These are phyloP conservation scores for Pestalotiopsis sp. DNA, from an alignment of 2,329 filamentous ascomycete species.

Conservation along the genomic window DNA sequence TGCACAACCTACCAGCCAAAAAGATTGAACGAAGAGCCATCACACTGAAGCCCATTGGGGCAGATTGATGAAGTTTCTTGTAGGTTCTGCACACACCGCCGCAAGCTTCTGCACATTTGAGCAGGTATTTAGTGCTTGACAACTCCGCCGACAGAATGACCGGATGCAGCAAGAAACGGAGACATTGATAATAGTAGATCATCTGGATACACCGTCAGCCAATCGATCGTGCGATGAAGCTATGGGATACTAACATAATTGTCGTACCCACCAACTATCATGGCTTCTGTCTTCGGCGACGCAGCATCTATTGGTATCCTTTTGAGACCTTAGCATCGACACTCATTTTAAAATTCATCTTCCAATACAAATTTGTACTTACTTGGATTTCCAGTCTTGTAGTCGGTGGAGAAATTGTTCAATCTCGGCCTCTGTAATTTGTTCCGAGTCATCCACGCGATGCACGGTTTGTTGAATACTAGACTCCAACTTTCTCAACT, in stretches of 20 bases:
- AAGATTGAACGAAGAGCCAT: conserved; percentile 30
- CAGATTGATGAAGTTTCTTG: conserved; percentile 29
- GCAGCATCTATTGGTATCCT: conserved; percentile 17
- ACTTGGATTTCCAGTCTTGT: conserved; percentile 17
- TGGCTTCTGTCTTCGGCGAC: conserved; percentile 8
- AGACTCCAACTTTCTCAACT: conserved; percentile 21
- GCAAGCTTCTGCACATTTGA: conserved; percentile 26
- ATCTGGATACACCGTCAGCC: conserved; percentile 16
- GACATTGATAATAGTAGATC: conserved; percentile 26
- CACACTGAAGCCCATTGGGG: conserved; percentile 26
- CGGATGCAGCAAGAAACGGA: conserved; percentile 23
- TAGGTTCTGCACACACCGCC: conserved; percentile 28
- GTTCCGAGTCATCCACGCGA: conserved; percentile 16
- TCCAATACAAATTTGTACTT: background rate
- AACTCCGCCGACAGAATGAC: conserved; percentile 16
- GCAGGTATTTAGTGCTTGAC: conserved; percentile 16
- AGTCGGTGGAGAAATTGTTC: conserved; percentile 18
- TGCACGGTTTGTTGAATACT: conserved; percentile 22
- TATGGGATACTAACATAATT: conserved; percentile 19
- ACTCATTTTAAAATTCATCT: background rate
- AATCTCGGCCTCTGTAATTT: conserved; percentile 12
- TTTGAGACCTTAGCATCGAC: background rate
- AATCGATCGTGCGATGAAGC: background rate
- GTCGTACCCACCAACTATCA: conserved; percentile 20
- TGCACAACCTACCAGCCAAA: conserved; percentile 18